Evolutionary conservation across 2,329 filamentous ascomycete genomes (phyloP).

Genomic region (Zymoseptoria pseudotritici): DNA sequence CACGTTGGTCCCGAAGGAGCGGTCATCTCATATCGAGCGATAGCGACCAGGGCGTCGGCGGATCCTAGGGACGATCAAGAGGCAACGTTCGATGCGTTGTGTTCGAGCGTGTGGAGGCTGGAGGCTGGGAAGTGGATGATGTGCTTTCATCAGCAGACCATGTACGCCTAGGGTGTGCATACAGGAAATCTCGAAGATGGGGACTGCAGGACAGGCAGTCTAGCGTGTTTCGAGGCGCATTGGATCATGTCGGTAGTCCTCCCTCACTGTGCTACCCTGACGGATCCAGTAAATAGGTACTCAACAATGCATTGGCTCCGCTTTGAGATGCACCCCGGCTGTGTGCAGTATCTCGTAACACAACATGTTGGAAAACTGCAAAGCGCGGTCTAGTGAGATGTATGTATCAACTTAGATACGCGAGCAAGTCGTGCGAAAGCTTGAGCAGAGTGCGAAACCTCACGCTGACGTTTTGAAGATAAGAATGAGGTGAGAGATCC

Average conservation of each 20-base stretch:
- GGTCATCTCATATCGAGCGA: conserved; percentile 22
- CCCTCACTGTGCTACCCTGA: neutral
- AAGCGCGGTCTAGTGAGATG: neutral
- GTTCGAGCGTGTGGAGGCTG: conserved; percentile 24
- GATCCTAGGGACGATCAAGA: conserved; percentile 14
- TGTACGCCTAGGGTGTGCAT: conserved; percentile 5
- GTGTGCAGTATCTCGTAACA: neutral
- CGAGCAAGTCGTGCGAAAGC: neutral
- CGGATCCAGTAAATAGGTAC: neutral
- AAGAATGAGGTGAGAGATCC: neutral
- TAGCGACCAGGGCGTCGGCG: conserved; percentile 17
- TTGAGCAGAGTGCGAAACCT: neutral
- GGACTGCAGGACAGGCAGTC: too few relatives aligned
- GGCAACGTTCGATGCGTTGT: conserved; percentile 24
- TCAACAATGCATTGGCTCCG: neutral
- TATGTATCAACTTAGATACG: neutral
- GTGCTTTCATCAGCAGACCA: conserved; percentile 26
- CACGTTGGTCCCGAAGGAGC: conserved; percentile 21
- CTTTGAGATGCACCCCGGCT: neutral
- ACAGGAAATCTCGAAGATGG: neutral
- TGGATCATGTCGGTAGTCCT: too few relatives aligned
- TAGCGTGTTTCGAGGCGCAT: too few relatives aligned
- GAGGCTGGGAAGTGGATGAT: conserved; percentile 22
- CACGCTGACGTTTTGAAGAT: neutral
- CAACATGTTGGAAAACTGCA: neutral